Evolutionary conservation across 75 land plant species (phyloP), one percentile per base, ranked within the genome.

Genomic region (Pinus tabuliformis): DNA sequence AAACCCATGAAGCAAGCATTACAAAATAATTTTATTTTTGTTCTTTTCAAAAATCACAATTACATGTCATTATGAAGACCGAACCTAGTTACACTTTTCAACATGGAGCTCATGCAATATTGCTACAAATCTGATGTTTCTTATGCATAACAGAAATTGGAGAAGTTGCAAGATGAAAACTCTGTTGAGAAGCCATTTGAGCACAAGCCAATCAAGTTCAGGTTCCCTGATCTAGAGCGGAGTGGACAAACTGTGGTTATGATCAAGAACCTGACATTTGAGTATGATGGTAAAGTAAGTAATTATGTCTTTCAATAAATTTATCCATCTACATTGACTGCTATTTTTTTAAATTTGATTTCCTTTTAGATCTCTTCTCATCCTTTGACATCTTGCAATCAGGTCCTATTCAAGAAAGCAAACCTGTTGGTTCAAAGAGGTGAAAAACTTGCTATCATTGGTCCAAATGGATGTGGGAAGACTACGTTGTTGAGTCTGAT

Each of bases 391-490:
- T 3, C 45, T 20, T 68, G 71, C 20, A 68, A 28, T 6, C 77
- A 95, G 98, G 83, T 84, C 20, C 56, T 96, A 11, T 96, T 96
- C 75, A 82, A 91, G 1, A 85, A 83, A 45, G 92, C 95, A 72
- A 88, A 91, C 77, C 86, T 94, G 58, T 24, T 78, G 0, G 86
- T 96, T 72, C 89, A 93, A 77, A 90, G 97, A 78, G 99, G 99
- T 16, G 99, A 96, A 78, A 96, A 94, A 61, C 76, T 93, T 60
- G 98, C 98, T n/a, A 87, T 95, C 60, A 87, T 95, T 78, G 98
- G 98, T 18, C 99, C 97, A 59, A 96, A 96, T 89, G 99, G 99
- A 26, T 96, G 99, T 86, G 99, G 99, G 33, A 96, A 96, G 76
- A 93, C 92, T 75, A 94, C 99, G 7, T 74, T 96, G 42, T 83